Evolutionary conservation across 2,329 filamentous ascomycete species (phyloP).

Genomic region (Metarhizium sp.): DNA sequence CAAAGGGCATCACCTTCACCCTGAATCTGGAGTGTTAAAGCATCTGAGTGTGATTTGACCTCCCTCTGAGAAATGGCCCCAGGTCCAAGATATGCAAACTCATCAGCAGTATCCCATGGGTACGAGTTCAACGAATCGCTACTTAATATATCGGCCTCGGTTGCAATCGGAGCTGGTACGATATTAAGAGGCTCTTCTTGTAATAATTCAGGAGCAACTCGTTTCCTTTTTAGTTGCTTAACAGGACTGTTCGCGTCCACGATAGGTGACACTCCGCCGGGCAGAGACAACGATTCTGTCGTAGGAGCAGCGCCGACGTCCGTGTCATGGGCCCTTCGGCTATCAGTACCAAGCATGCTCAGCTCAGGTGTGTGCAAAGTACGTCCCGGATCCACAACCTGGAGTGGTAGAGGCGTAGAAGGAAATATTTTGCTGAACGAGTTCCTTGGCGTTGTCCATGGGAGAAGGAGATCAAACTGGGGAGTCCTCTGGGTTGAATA

Average conservation of each 20-base stretch:
- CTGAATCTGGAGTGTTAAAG: conserved; percentile 14
- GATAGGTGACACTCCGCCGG: background rate
- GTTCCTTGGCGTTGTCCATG: background rate
- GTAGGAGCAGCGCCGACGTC: background rate
- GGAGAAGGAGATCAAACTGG: background rate
- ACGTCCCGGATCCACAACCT: background rate
- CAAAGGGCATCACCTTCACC: conserved; percentile 17
- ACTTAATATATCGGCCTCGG: conserved; percentile 4
- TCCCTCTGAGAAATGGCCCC: conserved; percentile 16
- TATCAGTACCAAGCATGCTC: background rate
- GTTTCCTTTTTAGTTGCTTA: conserved; percentile 19
- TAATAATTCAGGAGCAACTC: conserved; percentile 15
- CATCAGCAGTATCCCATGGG: conserved; percentile 12
- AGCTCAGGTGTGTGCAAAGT: background rate
- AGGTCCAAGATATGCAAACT: conserved; percentile 26
- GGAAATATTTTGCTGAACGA: background rate
- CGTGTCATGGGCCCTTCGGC: background rate
- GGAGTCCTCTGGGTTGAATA: background rate
- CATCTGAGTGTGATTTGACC: conserved; percentile 14
- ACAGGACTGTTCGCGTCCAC: conserved; percentile 6
- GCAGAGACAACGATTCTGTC: background rate
- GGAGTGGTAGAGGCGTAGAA: background rate
- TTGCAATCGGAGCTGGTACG: conserved; percentile 2
- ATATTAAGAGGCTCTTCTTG: conserved; percentile 4
- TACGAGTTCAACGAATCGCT: background rate